Percentiles rank a stretch among this genome's conserved stretches.
phyloP scores from a whole-genome alignment of 2,329 filamentous ascomycete genomes.

The Tolypocladium ovalisporum region DNA sequence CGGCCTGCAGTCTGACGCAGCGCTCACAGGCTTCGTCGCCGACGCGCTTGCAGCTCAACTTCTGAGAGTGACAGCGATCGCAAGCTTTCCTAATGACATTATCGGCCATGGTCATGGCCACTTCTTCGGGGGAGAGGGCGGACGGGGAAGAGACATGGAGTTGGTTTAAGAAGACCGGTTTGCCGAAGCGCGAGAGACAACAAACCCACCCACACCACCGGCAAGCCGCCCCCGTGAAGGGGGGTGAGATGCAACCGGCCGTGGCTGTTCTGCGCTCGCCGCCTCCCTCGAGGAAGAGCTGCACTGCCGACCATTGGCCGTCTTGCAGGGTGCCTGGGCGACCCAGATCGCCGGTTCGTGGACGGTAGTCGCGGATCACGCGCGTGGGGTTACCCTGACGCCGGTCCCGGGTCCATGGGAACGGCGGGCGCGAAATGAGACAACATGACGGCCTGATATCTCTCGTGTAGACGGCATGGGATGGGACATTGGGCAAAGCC shows the following conservation, averaged over 20 bases:
- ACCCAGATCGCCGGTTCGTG: conserved; percentile 6
- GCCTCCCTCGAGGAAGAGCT: conserved; percentile 1
- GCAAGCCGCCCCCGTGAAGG: background rate
- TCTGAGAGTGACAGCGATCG: conserved; percentile 35
- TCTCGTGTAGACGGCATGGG: background rate
- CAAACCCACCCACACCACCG: background rate
- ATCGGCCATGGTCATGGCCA: conserved; percentile 24
- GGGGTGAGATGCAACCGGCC: conserved; percentile 2
- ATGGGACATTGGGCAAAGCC: background rate
- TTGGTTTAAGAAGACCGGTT: conserved; percentile 15
- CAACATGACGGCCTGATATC: background rate
- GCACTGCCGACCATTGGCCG: conserved; percentile 5
- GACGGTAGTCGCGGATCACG: background rate
- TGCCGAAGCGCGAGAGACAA: conserved; percentile 9
- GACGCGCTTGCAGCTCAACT: conserved; percentile 32
- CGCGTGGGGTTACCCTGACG: background rate
- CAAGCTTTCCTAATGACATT: conserved; percentile 31
- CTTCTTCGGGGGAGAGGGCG: conserved; percentile 9
- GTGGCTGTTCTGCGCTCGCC: background rate
- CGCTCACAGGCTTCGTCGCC: conserved; percentile 29
- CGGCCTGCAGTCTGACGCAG: conserved; percentile 27
- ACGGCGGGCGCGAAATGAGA: background rate
- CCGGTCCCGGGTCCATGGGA: background rate
- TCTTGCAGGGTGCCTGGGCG: conserved; percentile 1
- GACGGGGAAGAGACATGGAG: conserved; percentile 16